phyloP scores from a whole-genome alignment of 176 grass and related monocot species.

The Ampelocalamus luodianensis region DNA sequence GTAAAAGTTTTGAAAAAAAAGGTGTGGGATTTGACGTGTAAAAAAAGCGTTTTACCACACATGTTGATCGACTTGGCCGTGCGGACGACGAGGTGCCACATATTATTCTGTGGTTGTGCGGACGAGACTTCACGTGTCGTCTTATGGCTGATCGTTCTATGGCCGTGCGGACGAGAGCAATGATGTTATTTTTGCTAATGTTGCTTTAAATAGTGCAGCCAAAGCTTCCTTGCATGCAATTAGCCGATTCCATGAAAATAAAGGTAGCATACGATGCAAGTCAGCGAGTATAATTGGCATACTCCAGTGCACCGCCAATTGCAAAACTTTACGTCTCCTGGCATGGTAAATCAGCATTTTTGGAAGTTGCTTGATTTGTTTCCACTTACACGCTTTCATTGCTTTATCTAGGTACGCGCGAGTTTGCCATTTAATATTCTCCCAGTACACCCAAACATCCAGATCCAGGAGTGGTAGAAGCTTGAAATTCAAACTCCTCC shows the following conservation, averaged over 20 bases:
- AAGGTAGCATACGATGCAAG: neutral
- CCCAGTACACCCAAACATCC: neutral
- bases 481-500: neutral
- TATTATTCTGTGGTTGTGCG: too few species aligned
- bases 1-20: neutral
- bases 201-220: too few species aligned
- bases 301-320: neutral
- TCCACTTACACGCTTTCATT: neutral
- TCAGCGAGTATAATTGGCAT: neutral
- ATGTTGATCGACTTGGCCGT: neutral
- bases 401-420: neutral
- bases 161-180: too few species aligned
- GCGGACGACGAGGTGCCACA: too few species aligned
- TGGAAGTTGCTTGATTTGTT: neutral
- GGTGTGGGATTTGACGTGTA: neutral
- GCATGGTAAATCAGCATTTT: neutral
- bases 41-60: too few species aligned
- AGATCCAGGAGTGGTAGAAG: too few species aligned
- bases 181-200: too few species aligned
- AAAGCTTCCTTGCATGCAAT: too few species aligned
- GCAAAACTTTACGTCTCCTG: neutral
- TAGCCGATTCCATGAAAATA: neutral
- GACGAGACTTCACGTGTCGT: too few species aligned
- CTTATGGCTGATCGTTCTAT: too few species aligned
- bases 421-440: neutral